Percentiles rank a stretch among this genome's conserved stretches.
These are phyloP conservation scores for Pulveroboletus sp. DNA, from an alignment of 768 basidiomycete genomes.

Conservation along the genomic window DNA sequence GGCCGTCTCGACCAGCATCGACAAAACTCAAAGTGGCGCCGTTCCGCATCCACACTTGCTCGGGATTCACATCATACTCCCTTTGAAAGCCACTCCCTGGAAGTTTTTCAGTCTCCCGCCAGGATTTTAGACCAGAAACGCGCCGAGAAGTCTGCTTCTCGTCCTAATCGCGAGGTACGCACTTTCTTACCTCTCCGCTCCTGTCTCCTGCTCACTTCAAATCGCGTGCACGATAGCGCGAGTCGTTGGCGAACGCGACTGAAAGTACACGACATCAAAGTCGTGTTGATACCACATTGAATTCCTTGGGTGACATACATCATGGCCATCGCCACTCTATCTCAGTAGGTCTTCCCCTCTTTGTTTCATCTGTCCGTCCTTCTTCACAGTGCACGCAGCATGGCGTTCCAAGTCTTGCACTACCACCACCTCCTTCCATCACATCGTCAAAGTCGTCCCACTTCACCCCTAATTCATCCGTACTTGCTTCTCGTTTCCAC, in stretches of 20 bases:
- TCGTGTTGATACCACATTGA: slow-evolving; percentile 12
- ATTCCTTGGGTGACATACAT: neutral
- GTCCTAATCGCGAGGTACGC: slow-evolving; percentile 11
- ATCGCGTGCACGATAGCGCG: slow-evolving; percentile 8
- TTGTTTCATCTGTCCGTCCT: neutral
- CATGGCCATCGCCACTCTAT: slow-evolving; percentile 5
- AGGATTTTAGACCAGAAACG: slow-evolving; percentile 5
- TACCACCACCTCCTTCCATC: neutral
- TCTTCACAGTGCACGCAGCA: slow-evolving; percentile 9
- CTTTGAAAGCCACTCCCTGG: neutral
- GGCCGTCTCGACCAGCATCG: slow-evolving; percentile 8
- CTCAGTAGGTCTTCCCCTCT: slow-evolving; percentile 12
- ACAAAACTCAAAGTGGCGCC: slow-evolving; percentile 5
- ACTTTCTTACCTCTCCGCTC: neutral
- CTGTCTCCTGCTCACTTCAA: slow-evolving; percentile 4
- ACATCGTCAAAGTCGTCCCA: neutral
- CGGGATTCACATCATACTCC: slow-evolving; percentile 10
- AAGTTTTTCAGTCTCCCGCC: neutral
- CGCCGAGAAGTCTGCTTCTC: slow-evolving; percentile 1
- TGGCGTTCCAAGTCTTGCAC: neutral
- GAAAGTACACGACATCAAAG: slow-evolving; percentile 1
- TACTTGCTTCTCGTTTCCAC: slow-evolving; percentile 4
- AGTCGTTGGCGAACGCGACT: neutral
- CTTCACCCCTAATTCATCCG: slow-evolving; percentile 4
- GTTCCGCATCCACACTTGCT: slow-evolving; percentile 8